These are phyloP conservation scores for Astraeus odoratus DNA, from an alignment of 768 basidiomycete genomes.

Conservation along the genomic window DNA sequence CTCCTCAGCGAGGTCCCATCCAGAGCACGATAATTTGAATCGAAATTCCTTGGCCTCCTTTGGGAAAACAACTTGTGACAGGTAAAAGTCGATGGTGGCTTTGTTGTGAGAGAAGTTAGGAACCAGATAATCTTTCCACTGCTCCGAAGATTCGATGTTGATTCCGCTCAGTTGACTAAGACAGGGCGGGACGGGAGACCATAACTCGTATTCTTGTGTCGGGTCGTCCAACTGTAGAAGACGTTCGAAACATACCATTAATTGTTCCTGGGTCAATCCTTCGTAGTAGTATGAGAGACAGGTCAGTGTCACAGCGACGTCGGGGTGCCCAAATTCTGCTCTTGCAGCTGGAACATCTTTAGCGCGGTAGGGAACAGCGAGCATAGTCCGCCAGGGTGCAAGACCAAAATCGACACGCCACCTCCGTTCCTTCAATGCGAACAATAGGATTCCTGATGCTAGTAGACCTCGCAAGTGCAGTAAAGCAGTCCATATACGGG, in stretches of 20 bases:
- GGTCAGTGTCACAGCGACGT: background rate
- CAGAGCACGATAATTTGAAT: slow-evolving; percentile 26
- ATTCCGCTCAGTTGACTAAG: slow-evolving; percentile 13
- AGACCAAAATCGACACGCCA: slow-evolving; percentile 36
- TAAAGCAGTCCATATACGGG: slow-evolving; percentile 15
- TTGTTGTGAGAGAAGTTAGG: slow-evolving; percentile 24
- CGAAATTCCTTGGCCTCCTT: slow-evolving; percentile 31
- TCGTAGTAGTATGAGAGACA: slow-evolving; percentile 23
- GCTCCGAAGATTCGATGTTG: slow-evolving; percentile 25
- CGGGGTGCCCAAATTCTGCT: slow-evolving; percentile 34
- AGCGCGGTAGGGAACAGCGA: slow-evolving; percentile 33
- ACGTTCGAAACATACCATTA: slow-evolving; percentile 22
- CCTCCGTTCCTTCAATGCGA: slow-evolving; percentile 27
- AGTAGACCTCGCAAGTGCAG: slow-evolving; percentile 31
- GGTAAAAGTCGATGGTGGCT: slow-evolving; percentile 29
- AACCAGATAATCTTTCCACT: slow-evolving; percentile 14
- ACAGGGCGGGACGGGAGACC: slow-evolving; percentile 18
- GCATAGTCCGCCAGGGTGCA: slow-evolving; percentile 23
- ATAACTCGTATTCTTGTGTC: slow-evolving; percentile 23
- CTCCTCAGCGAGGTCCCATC: slow-evolving; percentile 32
- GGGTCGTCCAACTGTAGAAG: slow-evolving; percentile 27
- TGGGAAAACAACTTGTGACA: slow-evolving; percentile 32
- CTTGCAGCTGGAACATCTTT: slow-evolving; percentile 31
- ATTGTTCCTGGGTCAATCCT: slow-evolving; percentile 24
- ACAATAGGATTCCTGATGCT: slow-evolving; percentile 25